A percentile compares a stretch with the other conserved stretches of the same genome.
These are phyloP conservation scores for Uronychia setigera DNA, from an alignment of 73 alveolate genomes.

Conservation along the genomic window DNA sequence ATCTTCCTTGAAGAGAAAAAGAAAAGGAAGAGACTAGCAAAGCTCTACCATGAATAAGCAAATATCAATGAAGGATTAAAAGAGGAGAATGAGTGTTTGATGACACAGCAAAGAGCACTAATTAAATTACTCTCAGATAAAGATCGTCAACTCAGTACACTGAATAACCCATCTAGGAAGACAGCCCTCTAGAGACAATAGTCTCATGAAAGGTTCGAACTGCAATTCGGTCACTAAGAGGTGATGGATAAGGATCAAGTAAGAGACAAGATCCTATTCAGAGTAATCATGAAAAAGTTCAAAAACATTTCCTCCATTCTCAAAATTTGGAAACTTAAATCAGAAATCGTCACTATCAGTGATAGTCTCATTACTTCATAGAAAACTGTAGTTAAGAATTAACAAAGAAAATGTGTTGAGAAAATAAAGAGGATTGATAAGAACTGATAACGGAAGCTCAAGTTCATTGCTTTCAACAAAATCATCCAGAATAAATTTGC, in stretches of 20 bases:
- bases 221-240: neutral
- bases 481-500: too few species aligned
- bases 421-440: neutral
- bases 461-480: neutral
- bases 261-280: neutral
- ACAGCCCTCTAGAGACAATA: neutral
- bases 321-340: neutral
- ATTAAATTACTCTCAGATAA: neutral
- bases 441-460: neutral
- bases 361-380: neutral
- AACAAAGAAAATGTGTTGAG: neutral
- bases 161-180: neutral
- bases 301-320: neutral
- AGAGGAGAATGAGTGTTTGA: slow-evolving; percentile 10
- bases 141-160: neutral
- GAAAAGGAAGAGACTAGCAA: neutral
- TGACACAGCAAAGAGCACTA: neutral
- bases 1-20: neutral
- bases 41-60: slow-evolving; percentile 3
- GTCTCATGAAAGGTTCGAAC: neutral
- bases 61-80: neutral
- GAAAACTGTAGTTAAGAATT: neutral
- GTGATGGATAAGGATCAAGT: neutral
- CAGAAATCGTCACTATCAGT: neutral
- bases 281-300: neutral